Base-by-base conservation (phyloP, 495 filamentous ascomycete genomes). In the Pseudoneurospora amorphoporcata region DNA sequence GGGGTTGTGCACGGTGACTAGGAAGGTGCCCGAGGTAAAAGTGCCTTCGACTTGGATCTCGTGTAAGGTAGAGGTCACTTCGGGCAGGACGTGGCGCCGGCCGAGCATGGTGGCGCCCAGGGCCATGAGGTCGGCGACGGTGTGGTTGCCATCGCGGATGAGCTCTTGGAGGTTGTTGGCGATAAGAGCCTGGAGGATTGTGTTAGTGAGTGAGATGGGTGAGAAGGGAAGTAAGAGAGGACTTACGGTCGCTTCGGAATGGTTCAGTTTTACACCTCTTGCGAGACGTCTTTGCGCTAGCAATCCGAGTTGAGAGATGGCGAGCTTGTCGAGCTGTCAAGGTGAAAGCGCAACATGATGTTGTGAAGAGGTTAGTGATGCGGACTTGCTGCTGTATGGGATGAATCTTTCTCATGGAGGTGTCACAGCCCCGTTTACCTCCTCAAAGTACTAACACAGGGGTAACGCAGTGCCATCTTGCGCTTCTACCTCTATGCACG, bases 1-100 rank as follows among this genome's bases (percentile, higher is more conserved):
- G 29, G 95, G 95, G 78, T 95, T 86, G 81, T 97, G 94, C 32
- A 99, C 92, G 0, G 95, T 99, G 2, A 99, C 95, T 19, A 99
- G 89, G 78, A 97, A 98, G 16, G 94, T 98, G 41, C 95, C 96
- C 9, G 86, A 89, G 4, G 87, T 90, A 75, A 99, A 99, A 0
- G 95, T 99, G 43, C 96, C 95, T 81, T 99, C 95, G 72, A 98
- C 90, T 84, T 94, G 92, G 73, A 99, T 87, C 83, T 96, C 92
- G 70, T 87, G 84, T 37, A 99, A 87, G 12, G 92, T 91, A 3
- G 87, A 83, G 37, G 88, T 84, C 39, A 99, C 95, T 19, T 90
- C 89, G 35, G 96, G 94, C 17, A 94, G 85, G 74, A 99, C 95
- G 80, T 99, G 96, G 35, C 95, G 92, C 4, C 95, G 92, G 72